phyloP scores from a whole-genome alignment of 306 rosid genomes.

The Morella rubra region DNA sequence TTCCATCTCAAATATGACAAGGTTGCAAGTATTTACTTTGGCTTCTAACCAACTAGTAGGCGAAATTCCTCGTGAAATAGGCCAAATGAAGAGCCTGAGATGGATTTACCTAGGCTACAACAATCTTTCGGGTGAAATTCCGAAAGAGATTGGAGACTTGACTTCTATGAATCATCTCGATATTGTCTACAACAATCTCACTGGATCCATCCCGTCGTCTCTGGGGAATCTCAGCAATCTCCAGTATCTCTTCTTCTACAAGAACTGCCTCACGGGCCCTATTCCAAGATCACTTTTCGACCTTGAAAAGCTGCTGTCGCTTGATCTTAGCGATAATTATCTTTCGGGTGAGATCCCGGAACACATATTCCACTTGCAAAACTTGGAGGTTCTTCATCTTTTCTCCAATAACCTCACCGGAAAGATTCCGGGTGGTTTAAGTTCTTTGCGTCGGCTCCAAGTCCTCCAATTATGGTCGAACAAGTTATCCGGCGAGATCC shows the following conservation, averaged over 20 bases:
- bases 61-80: slow-evolving; percentile 52
- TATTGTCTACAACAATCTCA: slow-evolving; percentile 84
- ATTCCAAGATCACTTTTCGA: slow-evolving; percentile 57
- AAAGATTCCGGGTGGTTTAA: slow-evolving; percentile 52
- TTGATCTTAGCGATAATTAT: slow-evolving; percentile 79
- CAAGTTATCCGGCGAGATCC: slow-evolving; percentile 67
- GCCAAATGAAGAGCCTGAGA: slow-evolving; percentile 55
- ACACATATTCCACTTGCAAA: slow-evolving; percentile 46
- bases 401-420: slow-evolving; percentile 75
- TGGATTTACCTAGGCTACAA: slow-evolving; percentile 89
- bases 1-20: slow-evolving; percentile 54
- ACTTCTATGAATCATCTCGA: slow-evolving; percentile 65
- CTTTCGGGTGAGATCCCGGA: slow-evolving; percentile 79
- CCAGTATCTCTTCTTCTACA: slow-evolving; percentile 73
- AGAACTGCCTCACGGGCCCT: slow-evolving; percentile 66
- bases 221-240: slow-evolving; percentile 64
- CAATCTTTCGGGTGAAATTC: slow-evolving; percentile 77
- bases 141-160: slow-evolving; percentile 59
- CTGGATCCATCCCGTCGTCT: slow-evolving; percentile 67
- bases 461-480: slow-evolving; percentile 96
- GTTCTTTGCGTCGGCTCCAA: slow-evolving; percentile 68
- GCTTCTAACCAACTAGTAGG: slow-evolving; percentile 83
- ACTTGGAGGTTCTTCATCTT: slow-evolving; percentile 77
- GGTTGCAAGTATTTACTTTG: slow-evolving; percentile 61
- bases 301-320: slow-evolving; percentile 61